Percentiles rank a stretch among this genome's conserved stretches.
phyloP scores from a whole-genome alignment of 164 flowering plant genomes.

The Taxillus chinensis region DNA sequence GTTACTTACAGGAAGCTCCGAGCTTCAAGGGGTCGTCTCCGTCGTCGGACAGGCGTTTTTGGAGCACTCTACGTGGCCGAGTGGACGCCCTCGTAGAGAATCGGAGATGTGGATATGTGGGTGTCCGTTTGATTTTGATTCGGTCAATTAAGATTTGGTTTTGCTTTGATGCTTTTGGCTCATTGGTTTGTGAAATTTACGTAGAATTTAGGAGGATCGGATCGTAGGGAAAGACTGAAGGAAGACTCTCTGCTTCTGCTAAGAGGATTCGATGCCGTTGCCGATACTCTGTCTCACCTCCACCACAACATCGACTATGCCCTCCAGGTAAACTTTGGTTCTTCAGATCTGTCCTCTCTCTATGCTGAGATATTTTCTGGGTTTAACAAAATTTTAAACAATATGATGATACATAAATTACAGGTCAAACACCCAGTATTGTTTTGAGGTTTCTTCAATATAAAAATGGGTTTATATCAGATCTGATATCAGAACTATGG shows the following conservation, averaged over 20 bases:
- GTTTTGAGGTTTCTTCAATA: too few relatives aligned
- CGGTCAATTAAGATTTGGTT: neutral
- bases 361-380: too few relatives aligned
- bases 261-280: slow-evolving; percentile 79
- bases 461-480: too few relatives aligned
- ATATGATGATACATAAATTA: too few relatives aligned
- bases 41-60: slow-evolving; percentile 54
- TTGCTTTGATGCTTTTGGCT: neutral
- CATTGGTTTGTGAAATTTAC: slow-evolving; percentile 1
- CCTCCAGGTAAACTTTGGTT: slow-evolving; percentile 41
- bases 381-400: too few relatives aligned
- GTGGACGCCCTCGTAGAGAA: slow-evolving; percentile 54
- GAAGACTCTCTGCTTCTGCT: slow-evolving; percentile 74
- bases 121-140: neutral
- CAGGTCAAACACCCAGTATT: too few relatives aligned
- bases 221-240: slow-evolving; percentile 30
- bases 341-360: neutral
- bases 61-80: slow-evolving; percentile 60
- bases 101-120: slow-evolving; percentile 11
- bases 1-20: slow-evolving; percentile 21
- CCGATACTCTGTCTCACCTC: slow-evolving; percentile 60
- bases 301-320: slow-evolving; percentile 59
- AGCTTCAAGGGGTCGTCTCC: slow-evolving; percentile 41
- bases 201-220: slow-evolving; percentile 25
- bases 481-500: too few relatives aligned